Evolutionary conservation across 116 monocot species (phyloP), one percentile per base, ranked within the genome.

Genomic region (Papilionanthe hybrid): DNA sequence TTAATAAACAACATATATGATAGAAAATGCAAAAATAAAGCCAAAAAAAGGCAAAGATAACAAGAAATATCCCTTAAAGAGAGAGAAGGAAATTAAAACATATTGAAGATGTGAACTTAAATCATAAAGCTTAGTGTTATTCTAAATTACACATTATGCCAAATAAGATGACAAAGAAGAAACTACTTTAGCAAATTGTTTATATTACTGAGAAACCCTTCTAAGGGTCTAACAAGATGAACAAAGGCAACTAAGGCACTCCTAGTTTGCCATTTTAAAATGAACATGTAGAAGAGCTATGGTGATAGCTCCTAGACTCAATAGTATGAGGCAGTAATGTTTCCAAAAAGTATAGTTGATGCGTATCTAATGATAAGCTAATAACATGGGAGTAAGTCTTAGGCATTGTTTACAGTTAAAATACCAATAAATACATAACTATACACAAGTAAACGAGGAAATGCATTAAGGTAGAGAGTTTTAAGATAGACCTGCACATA

Each of bases 401-500:
- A n/a, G 12, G 22, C 7, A 73, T 72, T 42, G 5, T 73, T 8
- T 9, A 73, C 72, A 44, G 32, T 28, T 44, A 60, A 43, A 15
- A 44, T 44, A 20, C 42, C 43, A 73, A 2, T 37, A 69, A 18
- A 6, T 69, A 44, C 73, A 72, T 72, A 73, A 23, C 19, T 0
- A 44, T 29, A 45, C 19, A 44, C 22, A 20, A 73, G 2, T 9
- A 43, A 73, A 29, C 29, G 1, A 73, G 73, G 44, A 43, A 43
- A 73, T 43, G 8, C 20, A 7, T 44, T n/a, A 19, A 48, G 42
- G 28, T n/a, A 55, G 76, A 84, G 42, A 43, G 15, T 72, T 32
- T 68, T 37, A 49, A 23, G 48, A 66, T 69, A 18, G n/a, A 97
- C 96, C 96, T 94, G 96, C 4, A 97, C 96, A 87, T 97, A 97